Conservation (phyloP, 2,329 filamentous ascomycete species). For the Pseudogymnoascus sp. region DNA sequence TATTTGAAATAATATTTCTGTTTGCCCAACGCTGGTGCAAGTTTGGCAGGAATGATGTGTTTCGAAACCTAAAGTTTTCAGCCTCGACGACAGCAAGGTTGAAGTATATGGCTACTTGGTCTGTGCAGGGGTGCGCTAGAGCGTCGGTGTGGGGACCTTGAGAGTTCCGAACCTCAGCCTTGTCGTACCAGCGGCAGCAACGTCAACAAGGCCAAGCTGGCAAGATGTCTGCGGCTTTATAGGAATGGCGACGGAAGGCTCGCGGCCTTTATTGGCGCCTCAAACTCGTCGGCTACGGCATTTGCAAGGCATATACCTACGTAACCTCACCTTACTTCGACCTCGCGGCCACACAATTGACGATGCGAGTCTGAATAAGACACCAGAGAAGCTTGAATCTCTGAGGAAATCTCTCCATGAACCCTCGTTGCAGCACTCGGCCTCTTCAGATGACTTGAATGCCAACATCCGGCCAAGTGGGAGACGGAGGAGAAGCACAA, state of each 20-base stretch:
- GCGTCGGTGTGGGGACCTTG: neutral
- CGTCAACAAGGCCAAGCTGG: slow-evolving; percentile 6
- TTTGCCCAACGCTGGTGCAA: neutral
- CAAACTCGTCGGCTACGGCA: slow-evolving; percentile 87
- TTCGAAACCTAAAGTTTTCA: neutral
- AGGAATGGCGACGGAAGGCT: slow-evolving; percentile 25
- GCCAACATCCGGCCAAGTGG: slow-evolving; percentile 29
- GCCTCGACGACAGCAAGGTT: slow-evolving; percentile 5
- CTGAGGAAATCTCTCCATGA: slow-evolving; percentile 34
- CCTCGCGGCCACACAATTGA: slow-evolving; percentile 59
- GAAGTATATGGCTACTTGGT: slow-evolving; percentile 4
- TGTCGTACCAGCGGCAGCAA: neutral
- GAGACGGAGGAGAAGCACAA: slow-evolving; percentile 52
- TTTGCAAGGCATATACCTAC: slow-evolving; percentile 76
- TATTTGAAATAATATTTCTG: slow-evolving; percentile 7
- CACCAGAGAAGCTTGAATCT: slow-evolving; percentile 54
- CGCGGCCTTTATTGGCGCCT: slow-evolving; percentile 45
- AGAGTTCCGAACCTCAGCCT: slow-evolving; percentile 7
- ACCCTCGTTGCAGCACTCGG: slow-evolving; percentile 46
- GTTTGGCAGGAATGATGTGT: slow-evolving; percentile 1
- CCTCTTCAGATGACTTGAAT: slow-evolving; percentile 46
- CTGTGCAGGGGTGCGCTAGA: slow-evolving; percentile 1
- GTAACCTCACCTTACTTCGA: slow-evolving; percentile 68
- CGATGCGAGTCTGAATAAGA: slow-evolving; percentile 63
- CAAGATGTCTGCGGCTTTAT: neutral